A percentile compares a stretch with the other conserved stretches of the same genome.
Conservation (phyloP, 345 rosid species). For the Euphorbia tirucalli region DNA sequence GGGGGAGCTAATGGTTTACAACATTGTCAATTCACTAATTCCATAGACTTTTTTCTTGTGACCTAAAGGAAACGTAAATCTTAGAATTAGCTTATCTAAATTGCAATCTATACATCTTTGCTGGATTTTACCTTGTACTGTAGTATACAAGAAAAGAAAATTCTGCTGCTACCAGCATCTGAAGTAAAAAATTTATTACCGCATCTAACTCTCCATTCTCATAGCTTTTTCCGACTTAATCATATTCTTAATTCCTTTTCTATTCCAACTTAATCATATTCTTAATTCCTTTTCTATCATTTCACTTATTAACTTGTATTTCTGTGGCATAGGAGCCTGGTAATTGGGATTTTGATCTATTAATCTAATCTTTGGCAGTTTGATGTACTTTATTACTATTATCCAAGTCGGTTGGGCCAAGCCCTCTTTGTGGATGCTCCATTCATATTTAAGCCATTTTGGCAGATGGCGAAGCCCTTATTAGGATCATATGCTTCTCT, state of each 20-base stretch:
- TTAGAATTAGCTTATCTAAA: not conserved
- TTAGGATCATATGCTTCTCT: conserved; percentile 71
- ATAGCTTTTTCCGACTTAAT: not conserved
- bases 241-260: not conserved
- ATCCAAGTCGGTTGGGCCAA: conserved; percentile 81
- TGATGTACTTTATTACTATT: conserved; percentile 79
- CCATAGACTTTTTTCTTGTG: not conserved
- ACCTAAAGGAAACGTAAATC: not conserved
- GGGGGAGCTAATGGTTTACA: not conserved
- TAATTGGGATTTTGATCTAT: conserved; percentile 7
- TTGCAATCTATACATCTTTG: not conserved
- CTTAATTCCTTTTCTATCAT: not conserved
- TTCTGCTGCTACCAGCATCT: not conserved
- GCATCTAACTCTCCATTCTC: not conserved
- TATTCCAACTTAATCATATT: not conserved
- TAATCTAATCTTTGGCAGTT: conserved; percentile 47
- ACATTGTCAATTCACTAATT: not conserved
- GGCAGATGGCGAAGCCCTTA: conserved; percentile 79
- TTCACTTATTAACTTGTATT: not conserved
- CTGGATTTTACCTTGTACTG: not conserved
- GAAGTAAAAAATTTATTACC: too few relatives aligned
- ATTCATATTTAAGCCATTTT: conserved; percentile 73
- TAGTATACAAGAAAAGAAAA: too few relatives aligned
- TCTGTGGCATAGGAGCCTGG: not conserved
- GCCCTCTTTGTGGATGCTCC: conserved; percentile 95